Percentiles rank a stretch among this genome's conserved stretches.
Conservation (phyloP, 2,329 filamentous ascomycete species). For the Incumbomyces delicatus region DNA sequence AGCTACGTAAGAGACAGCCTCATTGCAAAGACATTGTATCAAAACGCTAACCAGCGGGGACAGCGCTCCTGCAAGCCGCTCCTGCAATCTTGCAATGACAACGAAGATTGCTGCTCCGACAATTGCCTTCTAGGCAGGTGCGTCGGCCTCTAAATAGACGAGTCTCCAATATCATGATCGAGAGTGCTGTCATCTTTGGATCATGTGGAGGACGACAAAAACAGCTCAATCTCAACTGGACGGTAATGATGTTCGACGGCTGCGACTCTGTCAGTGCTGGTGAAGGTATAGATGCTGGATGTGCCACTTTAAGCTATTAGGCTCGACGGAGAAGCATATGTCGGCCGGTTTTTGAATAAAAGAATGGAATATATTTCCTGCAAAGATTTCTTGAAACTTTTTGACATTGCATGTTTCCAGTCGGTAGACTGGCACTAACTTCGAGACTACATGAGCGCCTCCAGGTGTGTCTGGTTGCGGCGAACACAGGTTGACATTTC, state of each 20-base stretch:
- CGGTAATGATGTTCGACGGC: slow-evolving; percentile 3
- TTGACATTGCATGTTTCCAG: no score
- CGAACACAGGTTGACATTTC: no score
- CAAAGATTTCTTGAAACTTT: background rate
- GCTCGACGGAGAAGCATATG: background rate
- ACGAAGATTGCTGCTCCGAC: slow-evolving; percentile 3
- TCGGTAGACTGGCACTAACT: background rate
- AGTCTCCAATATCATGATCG: background rate
- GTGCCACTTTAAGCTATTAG: slow-evolving; percentile 2
- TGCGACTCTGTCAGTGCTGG: background rate
- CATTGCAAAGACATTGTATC: no score
- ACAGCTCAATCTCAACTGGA: background rate
- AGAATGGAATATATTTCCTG: background rate
- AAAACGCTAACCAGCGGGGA: no score
- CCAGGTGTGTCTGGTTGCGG: no score
- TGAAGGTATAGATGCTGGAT: background rate
- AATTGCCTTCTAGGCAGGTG: background rate
- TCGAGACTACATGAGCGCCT: background rate
- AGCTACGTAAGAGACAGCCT: no score
- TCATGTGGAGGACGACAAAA: background rate
- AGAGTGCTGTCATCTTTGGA: background rate
- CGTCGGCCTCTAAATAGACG: background rate
- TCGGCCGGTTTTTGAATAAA: background rate
- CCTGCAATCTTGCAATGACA: background rate
- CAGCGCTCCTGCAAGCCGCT: background rate